Percentiles rank a stretch among this genome's conserved stretches.
Conservation (phyloP, 768 basidiomycete genomes). For the Calvatia gigantea region DNA sequence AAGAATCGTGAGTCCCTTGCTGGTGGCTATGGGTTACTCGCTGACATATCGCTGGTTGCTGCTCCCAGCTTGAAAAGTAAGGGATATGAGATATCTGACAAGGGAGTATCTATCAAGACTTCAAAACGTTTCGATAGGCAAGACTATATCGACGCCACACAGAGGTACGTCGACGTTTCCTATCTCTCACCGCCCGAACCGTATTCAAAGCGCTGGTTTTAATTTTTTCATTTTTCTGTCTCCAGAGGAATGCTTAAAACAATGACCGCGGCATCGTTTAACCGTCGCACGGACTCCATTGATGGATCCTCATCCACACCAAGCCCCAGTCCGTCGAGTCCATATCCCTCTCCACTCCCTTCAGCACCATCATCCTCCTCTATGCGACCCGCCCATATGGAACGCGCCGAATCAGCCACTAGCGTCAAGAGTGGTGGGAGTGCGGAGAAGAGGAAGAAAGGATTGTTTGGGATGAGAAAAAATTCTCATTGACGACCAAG, state of each 20-base stretch:
- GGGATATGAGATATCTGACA: constrained; percentile 54
- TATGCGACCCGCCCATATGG: constrained; percentile 14
- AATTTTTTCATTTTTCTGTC: not conserved
- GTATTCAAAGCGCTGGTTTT: not conserved
- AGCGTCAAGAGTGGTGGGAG: constrained; percentile 20
- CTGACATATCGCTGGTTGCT: not conserved
- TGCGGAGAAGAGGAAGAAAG: constrained; percentile 24
- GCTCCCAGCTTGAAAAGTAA: constrained; percentile 48
- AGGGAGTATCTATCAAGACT: constrained; percentile 67
- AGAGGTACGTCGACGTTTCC: constrained; percentile 43
- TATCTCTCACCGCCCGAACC: not conserved
- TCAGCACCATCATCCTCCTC: not conserved
- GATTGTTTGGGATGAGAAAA: not conserved
- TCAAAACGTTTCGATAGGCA: constrained; percentile 54
- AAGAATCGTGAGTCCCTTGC: constrained; percentile 44
- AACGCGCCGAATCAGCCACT: constrained; percentile 21
- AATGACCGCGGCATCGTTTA: constrained; percentile 9
- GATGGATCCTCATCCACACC: too few species aligned
- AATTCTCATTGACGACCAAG: not conserved
- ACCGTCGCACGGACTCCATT: constrained; percentile 4
- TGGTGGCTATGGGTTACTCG: not conserved
- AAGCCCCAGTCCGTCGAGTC: not conserved
- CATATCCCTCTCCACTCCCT: not conserved
- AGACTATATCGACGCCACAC: constrained; percentile 70
- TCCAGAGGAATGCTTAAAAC: constrained; percentile 48